Base-by-base conservation (phyloP, 163 green algal species). In the Coccomyxa subellipsoidea region DNA sequence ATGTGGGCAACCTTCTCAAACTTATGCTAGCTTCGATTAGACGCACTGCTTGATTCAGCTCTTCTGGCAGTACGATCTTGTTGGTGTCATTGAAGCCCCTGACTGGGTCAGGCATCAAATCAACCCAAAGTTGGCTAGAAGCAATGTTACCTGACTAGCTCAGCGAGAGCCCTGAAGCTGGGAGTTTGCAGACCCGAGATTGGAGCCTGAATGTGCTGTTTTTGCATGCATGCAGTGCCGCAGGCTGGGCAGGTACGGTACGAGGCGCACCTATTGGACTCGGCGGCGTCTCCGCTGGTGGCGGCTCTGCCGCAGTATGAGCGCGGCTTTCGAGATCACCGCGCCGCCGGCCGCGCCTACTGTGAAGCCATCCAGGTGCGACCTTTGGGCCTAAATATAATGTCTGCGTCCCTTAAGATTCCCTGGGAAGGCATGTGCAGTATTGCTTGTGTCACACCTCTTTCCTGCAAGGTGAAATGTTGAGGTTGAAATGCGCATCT, bases 281-380 rank as follows among this genome's bases (percentile, higher is more conserved):
- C 38, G 6, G 88, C 88, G 0, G 69, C 87, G 38, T 92, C 81
- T 54, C 94, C 94, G 53, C 89, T 95, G 71, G 85, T 98, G 39
- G 85, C 93, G 3, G 91, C 93, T 0, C 89, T 98, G 80, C 95
- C 95, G 6, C 88, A 92, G n/a, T 96, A 95, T 82, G 93, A 98
- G 88, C 91, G 92, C n/a, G 84, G 93, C 66, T 98, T 98, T 71
- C 76, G 85, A 37, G 84, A 92, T 81, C 66, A 91, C 79, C 54
- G 85, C 15, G 32, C 38, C 0, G 72, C 81, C n/a, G 80, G 69
- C n/a, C 80, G 85, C 53, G 71, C 66, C 66, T 73, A 73, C n/a
- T 23, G 15, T 8, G 4, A 34, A 4, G 66, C 66, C 27, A 73
- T 73, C 29, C 66, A 73, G 21, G 66, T 73, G n/a, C 66, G 66